Base-by-base conservation (phyloP, 2,329 filamentous ascomycete genomes). In the Fusarium sambucinum region DNA sequence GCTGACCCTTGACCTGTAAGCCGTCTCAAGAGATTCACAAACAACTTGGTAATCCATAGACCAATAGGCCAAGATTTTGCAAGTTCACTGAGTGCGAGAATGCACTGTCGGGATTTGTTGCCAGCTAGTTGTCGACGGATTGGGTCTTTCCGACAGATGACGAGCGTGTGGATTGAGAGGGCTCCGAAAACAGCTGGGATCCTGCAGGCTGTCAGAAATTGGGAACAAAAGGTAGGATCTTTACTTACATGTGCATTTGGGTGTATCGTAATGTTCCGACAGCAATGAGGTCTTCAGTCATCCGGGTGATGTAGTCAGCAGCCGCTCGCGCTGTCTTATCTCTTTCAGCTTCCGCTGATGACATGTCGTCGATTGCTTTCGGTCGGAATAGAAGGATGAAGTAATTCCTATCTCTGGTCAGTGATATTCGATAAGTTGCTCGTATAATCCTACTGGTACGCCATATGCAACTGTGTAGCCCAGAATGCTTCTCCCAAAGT, bases 21-120 rank as follows among this genome's bases (percentile, higher is more conserved):
- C 19, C 59, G 56, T 29, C 57, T 38, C 42, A 72, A 55, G 7
- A 72, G 59, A 3, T 70, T 72, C 1, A 57, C 55, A n/a, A 72
- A 72, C 10, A 69, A 52, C 7, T 56, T 68, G 2, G 62, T 45
- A 5, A 72, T 66, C 69, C 69, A 71, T 17, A 70, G 19, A 2
- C 69, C 67, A 2, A 72, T 68, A 0, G 69, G 69, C 69, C 69
- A 72, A 0, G 46, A 33, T 1, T 72, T 72, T 11, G 69, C 55
- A 5, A 72, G 42, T 11, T 72, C 69, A 0, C 59, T 56, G 2
- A 72, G 38, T 1, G 69, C 69, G 3, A 72, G 56, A 6, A 72
- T 72, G n/a, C 69, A 72, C 40, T 72, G 69, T 0, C 69, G 64
- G 5, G 69, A 70, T 27, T 72, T 72, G 21, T 72, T 72, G 2